These are phyloP conservation scores for Sporothrix phasma DNA, from an alignment of 2,329 filamentous ascomycete genomes.

Conservation along the genomic window DNA sequence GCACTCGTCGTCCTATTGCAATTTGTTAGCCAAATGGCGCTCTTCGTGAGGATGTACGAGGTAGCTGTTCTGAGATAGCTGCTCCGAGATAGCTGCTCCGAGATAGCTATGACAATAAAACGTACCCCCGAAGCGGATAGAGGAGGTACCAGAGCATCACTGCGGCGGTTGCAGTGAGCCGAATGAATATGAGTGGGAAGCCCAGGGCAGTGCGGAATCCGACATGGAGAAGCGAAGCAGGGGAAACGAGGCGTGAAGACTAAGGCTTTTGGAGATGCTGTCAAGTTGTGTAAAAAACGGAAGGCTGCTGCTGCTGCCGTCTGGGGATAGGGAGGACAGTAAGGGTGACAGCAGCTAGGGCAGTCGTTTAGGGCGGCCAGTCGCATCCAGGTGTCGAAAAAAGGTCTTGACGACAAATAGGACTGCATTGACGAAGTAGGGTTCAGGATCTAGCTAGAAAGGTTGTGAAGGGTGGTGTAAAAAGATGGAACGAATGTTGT, in stretches of 20 bases:
- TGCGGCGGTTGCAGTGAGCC: background rate
- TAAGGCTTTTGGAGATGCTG: background rate
- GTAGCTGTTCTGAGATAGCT: background rate
- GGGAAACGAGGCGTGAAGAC: background rate
- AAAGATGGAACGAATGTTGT: background rate
- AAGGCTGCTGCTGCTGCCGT: background rate
- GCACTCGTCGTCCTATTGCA: conserved; percentile 59
- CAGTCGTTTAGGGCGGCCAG: background rate
- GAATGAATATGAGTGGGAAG: background rate
- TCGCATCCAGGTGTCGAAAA: background rate
- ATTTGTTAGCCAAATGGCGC: conserved; percentile 27
- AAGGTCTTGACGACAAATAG: background rate
- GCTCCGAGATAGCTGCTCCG: too few relatives aligned
- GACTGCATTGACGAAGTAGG: background rate
- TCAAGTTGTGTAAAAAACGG: background rate
- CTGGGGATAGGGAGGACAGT: too few relatives aligned
- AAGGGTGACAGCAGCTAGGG: background rate
- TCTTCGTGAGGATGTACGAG: background rate
- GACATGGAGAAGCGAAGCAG: background rate
- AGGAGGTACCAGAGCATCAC: conserved; percentile 68
- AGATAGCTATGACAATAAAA: conserved; percentile 48
- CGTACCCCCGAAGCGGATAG: conserved; percentile 67
- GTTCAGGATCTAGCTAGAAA: background rate
- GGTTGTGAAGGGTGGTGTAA: background rate
- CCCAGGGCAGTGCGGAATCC: background rate